These are phyloP conservation scores for Gliomastix tumulicola DNA, from an alignment of 2,329 filamentous ascomycete genomes.

Conservation along the genomic window DNA sequence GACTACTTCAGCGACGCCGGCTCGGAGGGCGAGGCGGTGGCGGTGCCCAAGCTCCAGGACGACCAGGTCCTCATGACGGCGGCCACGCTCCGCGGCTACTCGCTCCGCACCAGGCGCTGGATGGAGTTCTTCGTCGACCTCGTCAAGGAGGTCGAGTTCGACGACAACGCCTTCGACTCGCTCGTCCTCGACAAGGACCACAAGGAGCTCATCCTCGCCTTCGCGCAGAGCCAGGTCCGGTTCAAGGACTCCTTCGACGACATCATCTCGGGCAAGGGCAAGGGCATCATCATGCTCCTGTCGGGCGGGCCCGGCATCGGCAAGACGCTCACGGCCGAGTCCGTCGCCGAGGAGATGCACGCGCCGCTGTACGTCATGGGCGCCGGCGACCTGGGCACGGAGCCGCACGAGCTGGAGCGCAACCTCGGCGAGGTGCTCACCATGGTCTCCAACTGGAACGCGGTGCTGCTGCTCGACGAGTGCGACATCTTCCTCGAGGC, in stretches of 20 bases:
- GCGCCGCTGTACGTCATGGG: slow-evolving; percentile 43
- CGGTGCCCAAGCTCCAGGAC: slow-evolving; percentile 13
- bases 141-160: slow-evolving; percentile 37
- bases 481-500: slow-evolving; percentile 33
- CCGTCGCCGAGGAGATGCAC: slow-evolving; percentile 40
- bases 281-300: slow-evolving; percentile 41
- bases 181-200: slow-evolving; percentile 41
- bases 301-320: slow-evolving; percentile 41
- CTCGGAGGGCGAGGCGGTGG: background rate
- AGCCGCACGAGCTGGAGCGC: slow-evolving; percentile 56
- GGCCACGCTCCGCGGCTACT: slow-evolving; percentile 38
- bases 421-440: slow-evolving; percentile 49
- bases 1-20: background rate
- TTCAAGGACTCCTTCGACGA: slow-evolving; percentile 40
- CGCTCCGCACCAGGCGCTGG: slow-evolving; percentile 38
- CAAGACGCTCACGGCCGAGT: slow-evolving; percentile 41
- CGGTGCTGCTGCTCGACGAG: slow-evolving; percentile 34
- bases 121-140: slow-evolving; percentile 41
- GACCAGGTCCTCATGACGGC: slow-evolving; percentile 31
- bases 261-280: slow-evolving; percentile 43
- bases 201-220: slow-evolving; percentile 44
- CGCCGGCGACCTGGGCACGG: slow-evolving; percentile 65
- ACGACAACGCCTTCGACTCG: slow-evolving; percentile 37
- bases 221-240: slow-evolving; percentile 37
- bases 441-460: slow-evolving; percentile 53